Base-by-base conservation (phyloP, 1,139 yeast genomes). In the Suzukiozyma palmioleophila region DNA sequence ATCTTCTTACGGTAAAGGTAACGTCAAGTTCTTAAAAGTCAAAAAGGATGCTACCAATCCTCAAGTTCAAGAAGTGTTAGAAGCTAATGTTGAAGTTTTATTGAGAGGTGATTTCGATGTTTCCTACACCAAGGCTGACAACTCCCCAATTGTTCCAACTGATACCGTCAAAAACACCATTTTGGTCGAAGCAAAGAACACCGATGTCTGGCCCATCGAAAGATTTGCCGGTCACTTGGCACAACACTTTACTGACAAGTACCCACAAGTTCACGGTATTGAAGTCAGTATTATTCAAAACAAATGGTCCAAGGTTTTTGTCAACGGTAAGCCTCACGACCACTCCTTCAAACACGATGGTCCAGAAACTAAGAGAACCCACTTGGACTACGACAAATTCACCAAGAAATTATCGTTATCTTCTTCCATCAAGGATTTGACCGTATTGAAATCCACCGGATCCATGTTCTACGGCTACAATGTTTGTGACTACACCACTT, bases 111-210 rank as follows among this genome's bases (percentile, higher is more conserved):
- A 73, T 40, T 82, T 89, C 52, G 95, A 84, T 45, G 65, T 67
- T 26, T 80, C 95, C 2, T 89, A 86, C 68, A 89, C 96, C 39
- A 59, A 82, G 46, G 96, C 96, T 30, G 95, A 89, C 63, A 89
- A 89, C 65, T 60, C 86, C 2, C 75, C 85, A n/a, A 81, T 89
- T 54, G 95, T 89, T 36, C 96, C 97, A 41, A 89, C 97, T 10
- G 97, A 89, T 62, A 88, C 96, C 1, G 90, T 88, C 45, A 89
- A 89, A 65, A 89, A 89, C 71, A 89, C 96, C 41, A 79, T 87
- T 48, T 73, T 81, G 59, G 68, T 89, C 31, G 81, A 86, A 52
- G 96, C 96, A 46, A 86, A 85, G 64, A 82, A 73, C 54, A 74
- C 79, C 43, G 86, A 86, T 44, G 85, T 81, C 33, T 86, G 92